Evolutionary conservation across 192 early-diverging fungal species (phyloP).

Genomic region (Podila clonocystis): DNA sequence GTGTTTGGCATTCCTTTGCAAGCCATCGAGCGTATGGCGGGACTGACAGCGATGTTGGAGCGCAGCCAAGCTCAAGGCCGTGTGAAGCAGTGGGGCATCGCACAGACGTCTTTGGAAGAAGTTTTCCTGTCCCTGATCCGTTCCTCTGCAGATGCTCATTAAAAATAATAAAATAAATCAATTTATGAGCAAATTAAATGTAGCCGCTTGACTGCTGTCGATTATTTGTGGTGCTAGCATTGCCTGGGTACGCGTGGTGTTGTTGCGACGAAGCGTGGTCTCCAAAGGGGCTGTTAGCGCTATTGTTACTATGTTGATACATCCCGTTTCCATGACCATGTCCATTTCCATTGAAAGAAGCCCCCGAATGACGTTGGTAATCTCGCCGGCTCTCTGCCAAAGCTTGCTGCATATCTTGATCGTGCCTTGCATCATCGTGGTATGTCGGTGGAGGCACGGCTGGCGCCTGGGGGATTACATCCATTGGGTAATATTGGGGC

Average conservation of each 20-base stretch:
- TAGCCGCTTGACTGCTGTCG: slow-evolving; percentile 14
- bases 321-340: neutral
- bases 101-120: slow-evolving; percentile 73
- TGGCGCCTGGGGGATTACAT: neutral
- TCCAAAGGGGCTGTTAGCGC: slow-evolving; percentile 19
- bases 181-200: slow-evolving; percentile 12
- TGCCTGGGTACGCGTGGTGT: neutral
- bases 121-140: slow-evolving; percentile 66
- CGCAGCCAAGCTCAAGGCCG: slow-evolving; percentile 33
- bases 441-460: neutral
- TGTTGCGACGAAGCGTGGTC: slow-evolving; percentile 14
- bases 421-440: neutral
- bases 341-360: neutral
- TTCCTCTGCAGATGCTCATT: slow-evolving; percentile 27
- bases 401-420: neutral
- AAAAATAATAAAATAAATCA: neutral
- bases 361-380: neutral
- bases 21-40: slow-evolving; percentile 51
- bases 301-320: slow-evolving; percentile 9
- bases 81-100: slow-evolving; percentile 73
- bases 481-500: slow-evolving; percentile 37
- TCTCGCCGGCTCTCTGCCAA: neutral
- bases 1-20: slow-evolving; percentile 69
- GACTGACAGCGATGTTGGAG: slow-evolving; percentile 69
- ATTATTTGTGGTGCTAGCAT: neutral